Evolutionary conservation across 352 stramenopile genomes (phyloP), one percentile per base, ranked within the genome.

Genomic region (Blastocystis sp.): DNA sequence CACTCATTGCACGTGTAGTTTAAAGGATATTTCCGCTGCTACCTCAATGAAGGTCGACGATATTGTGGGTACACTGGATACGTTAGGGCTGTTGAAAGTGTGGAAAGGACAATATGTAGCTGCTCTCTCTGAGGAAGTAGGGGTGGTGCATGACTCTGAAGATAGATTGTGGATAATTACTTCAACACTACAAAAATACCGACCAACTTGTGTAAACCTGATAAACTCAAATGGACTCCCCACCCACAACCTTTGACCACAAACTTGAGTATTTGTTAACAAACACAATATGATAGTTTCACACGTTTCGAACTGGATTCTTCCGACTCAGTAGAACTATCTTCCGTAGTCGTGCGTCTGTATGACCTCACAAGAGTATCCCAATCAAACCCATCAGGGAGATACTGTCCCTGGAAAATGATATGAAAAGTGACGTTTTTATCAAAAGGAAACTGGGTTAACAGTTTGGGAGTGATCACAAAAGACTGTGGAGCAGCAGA

Each of bases 81-180:
- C 94, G 84, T 92, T 99, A 66, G 97, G 98, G 90, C 97, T 99
- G 93, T 98, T 99, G 89, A 98, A 98, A 90, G 98, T 98, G 91
- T 97, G 97, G 92, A 98, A 98, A 90, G 97, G 97, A 13, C 96
- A 98, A 91, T 97, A 99, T 92, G 96, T 98, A 34, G 96, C 98
- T 53, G 94, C 96, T 80, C 94, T 98, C 45, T 96, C 96, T 37
- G 93, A 96, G 88, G 92, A 95, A 20, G 93, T 96, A 5, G 93
- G 98, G 53, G 93, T 97, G 53, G 93, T 93, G 8, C 3, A 2
- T 23, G 11, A 15, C 41, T 39, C 68, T 11, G 39, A 15, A 8
- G 13, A 61, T 92, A 95, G 80, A 90, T 97, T 11, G 53, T 64
- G 15, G 56, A 90, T 13, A 76, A 90, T 23, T 92, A 93, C 45